Evolutionary conservation across 192 early-diverging fungal genomes (phyloP), one percentile per base, ranked within the genome.

Genomic region (Umbelopsis isabellina): DNA sequence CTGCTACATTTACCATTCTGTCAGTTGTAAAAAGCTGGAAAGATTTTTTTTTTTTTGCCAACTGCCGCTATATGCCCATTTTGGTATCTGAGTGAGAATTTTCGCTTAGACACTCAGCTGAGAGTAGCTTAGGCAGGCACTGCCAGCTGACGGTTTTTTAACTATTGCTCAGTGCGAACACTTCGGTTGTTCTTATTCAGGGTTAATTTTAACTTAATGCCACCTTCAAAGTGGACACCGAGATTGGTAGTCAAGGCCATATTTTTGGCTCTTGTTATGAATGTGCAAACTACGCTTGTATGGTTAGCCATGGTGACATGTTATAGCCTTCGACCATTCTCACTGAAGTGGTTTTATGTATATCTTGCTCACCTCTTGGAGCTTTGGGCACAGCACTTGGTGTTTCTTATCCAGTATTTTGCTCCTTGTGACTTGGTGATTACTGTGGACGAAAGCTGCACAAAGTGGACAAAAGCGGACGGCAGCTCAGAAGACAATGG

Each of bases 361-460:
- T 74, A 72, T 9, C 35, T 68, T 37, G 15, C 68, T 3, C 55
- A 70, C 51, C 69, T 66, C 53, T 66, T 76, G 71, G 49, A 70
- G 9, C 35, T 65, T 27, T 80, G 79, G 79, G 53, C 75, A 15
- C 74, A 76, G 13, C 71, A 81, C 46, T 20, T 88, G n/a, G 70
- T 88, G 20, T 75, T 73, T 49, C 73, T 85, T 37, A 82, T 81
- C 37, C 79, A 86, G 35, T 78, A 79, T 4, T 86, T 88, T 66
- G 82, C 85, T 41, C 85, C 87, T 1, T 74, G 82, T 21, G 72
- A 81, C 30, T 49, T 88, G 37, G 51, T 86, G 0, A 48, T 88
- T 12, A 82, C 83, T 3, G 68, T 78, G 1, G 87, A 88, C 55
- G 64, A 77, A 45, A 67, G 61, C 16, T 74, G 72, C 76, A 74